Conservation (phyloP, 2,329 filamentous ascomycete species). For the Nemania sp. region DNA sequence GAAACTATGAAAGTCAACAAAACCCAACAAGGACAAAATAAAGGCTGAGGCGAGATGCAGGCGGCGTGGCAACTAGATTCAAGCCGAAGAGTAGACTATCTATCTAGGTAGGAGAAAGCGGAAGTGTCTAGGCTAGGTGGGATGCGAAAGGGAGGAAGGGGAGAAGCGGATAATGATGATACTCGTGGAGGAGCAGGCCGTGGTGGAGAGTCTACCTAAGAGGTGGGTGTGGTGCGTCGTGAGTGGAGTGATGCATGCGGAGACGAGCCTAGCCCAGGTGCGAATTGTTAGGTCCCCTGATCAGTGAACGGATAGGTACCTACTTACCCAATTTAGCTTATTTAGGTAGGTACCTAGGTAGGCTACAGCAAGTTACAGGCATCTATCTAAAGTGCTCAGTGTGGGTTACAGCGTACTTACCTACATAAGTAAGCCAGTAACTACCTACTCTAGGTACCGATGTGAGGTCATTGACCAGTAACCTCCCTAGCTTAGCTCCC, state of each 20-base stretch:
- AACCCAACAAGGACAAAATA: constrained; percentile 18
- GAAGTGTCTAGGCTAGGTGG: constrained; percentile 27
- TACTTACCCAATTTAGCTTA: too few relatives aligned
- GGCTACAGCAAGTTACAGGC: neutral
- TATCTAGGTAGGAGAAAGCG: constrained; percentile 27
- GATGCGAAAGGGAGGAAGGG: constrained; percentile 36
- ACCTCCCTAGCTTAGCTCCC: neutral
- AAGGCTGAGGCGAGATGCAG: constrained; percentile 6
- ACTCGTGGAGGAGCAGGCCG: constrained; percentile 23
- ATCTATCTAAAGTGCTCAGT: constrained; percentile 4
- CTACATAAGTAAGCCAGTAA: neutral
- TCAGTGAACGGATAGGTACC: too few relatives aligned
- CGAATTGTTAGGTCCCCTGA: constrained; percentile 14
- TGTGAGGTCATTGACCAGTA: too few relatives aligned
- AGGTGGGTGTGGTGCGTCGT: constrained; percentile 11
- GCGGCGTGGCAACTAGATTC: constrained; percentile 5
- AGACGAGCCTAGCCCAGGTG: neutral
- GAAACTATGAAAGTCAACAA: constrained; percentile 11
- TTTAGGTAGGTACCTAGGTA: neutral
- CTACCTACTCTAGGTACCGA: neutral
- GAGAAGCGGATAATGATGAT: constrained; percentile 39
- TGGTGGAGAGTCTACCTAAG: constrained; percentile 26
- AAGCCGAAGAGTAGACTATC: constrained; percentile 1
- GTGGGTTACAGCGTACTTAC: neutral
- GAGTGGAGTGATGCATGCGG: constrained; percentile 17